These are phyloP conservation scores for Vigna radiata DNA, from an alignment of 306 rosid species.

Conservation along the genomic window DNA sequence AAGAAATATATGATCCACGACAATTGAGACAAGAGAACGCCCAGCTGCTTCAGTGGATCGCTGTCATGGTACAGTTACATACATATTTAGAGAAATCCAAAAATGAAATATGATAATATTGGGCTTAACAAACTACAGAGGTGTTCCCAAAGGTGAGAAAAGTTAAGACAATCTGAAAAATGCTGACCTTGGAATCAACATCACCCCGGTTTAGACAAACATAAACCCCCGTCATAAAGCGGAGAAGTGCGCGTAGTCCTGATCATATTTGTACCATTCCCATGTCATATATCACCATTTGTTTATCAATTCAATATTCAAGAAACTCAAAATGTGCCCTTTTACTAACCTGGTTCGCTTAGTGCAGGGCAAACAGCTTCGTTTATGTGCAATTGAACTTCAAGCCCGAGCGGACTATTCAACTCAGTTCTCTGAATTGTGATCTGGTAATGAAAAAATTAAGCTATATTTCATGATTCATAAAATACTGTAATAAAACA, in stretches of 20 bases:
- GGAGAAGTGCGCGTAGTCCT: slow-evolving; percentile 99
- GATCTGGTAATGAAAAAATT: slow-evolving; percentile 58
- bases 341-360: slow-evolving; percentile 86
- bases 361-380: slow-evolving; percentile 96
- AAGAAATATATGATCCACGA: slow-evolving; percentile 93
- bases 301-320: slow-evolving; percentile 16
- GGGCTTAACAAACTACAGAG: slow-evolving; percentile 28
- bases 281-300: slow-evolving; percentile 3
- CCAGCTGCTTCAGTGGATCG: slow-evolving; percentile 88
- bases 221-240: slow-evolving; percentile 89
- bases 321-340: slow-evolving; percentile 25
- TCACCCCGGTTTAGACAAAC: slow-evolving; percentile 92
- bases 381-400: slow-evolving; percentile 86
- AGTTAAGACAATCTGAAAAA: slow-evolving; percentile 56
- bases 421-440: slow-evolving; percentile 88
- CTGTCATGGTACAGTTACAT: slow-evolving; percentile 60
- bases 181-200: slow-evolving; percentile 73
- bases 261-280: slow-evolving; percentile 45
- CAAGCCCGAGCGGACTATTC: slow-evolving; percentile 96
- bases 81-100: slow-evolving; percentile 41
- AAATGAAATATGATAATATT: slow-evolving; percentile 36
- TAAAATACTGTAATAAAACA: slow-evolving; percentile 29
- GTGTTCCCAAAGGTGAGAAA: slow-evolving; percentile 36
- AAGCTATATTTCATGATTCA: slow-evolving; percentile 36
- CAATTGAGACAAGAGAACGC: slow-evolving; percentile 80